Conservation (phyloP, 805 yeast genomes). For the Candida pini region DNA sequence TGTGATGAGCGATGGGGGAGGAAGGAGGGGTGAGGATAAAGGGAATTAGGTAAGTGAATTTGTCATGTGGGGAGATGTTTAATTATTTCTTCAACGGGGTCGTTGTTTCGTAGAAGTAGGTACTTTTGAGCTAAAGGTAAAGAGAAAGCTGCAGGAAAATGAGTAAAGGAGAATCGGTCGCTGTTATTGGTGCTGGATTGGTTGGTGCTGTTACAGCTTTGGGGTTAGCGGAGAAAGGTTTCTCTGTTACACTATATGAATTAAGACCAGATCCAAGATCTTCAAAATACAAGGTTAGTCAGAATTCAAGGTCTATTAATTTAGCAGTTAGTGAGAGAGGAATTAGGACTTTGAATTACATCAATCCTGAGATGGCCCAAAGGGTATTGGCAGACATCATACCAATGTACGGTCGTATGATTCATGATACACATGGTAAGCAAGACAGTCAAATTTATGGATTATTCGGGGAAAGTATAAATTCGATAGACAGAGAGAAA, state of each 20-base stretch:
- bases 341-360: slow-evolving; percentile 56
- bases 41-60: no score
- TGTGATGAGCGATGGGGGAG: no score
- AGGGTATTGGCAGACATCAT: slow-evolving; percentile 55
- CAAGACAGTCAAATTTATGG: slow-evolving; percentile 74
- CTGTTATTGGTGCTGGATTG: slow-evolving; percentile 82
- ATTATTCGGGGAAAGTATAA: slow-evolving; percentile 73
- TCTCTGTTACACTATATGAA: slow-evolving; percentile 67
- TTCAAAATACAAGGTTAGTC: slow-evolving; percentile 8
- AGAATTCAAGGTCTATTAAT: slow-evolving; percentile 63
- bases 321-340: slow-evolving; percentile 88
- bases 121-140: no score
- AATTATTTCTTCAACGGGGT: no score
- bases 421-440: slow-evolving; percentile 62
- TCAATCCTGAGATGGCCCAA: slow-evolving; percentile 54
- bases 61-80: no score
- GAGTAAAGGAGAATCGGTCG: slow-evolving; percentile 41
- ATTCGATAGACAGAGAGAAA: slow-evolving; percentile 73
- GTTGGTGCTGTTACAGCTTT: slow-evolving; percentile 84
- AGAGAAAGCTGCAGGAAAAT: no score
- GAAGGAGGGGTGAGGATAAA: no score
- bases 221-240: slow-evolving; percentile 71
- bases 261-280: slow-evolving; percentile 61
- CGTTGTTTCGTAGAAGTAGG: no score
- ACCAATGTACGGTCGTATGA: slow-evolving; percentile 90